Conservation (phyloP, 2,329 filamentous ascomycete genomes). For the Pseudophaeomoniella oleicola region DNA sequence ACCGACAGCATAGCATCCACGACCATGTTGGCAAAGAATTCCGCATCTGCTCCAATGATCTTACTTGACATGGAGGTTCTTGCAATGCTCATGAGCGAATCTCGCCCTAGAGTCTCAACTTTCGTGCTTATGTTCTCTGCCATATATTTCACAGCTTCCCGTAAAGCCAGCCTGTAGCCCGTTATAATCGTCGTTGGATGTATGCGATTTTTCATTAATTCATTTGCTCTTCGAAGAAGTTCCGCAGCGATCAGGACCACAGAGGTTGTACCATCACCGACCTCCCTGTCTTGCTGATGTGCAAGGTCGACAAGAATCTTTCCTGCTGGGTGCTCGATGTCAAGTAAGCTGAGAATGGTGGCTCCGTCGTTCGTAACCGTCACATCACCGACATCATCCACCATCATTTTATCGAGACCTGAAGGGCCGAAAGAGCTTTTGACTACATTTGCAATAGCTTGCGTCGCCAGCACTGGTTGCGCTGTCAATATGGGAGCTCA, state of each 20-base stretch:
- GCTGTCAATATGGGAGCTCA: slow-evolving; percentile 6
- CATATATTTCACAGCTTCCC: slow-evolving; percentile 97
- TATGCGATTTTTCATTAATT: slow-evolving; percentile 99
- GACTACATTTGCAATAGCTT: slow-evolving; percentile 96
- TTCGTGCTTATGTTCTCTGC: slow-evolving; percentile 95
- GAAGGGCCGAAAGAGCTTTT: slow-evolving; percentile 97
- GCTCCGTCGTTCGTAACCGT: slow-evolving; percentile 98
- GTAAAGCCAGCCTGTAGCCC: slow-evolving; percentile 84
- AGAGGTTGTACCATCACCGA: slow-evolving; percentile 94
- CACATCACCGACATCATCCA: slow-evolving; percentile 98
- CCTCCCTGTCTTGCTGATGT: slow-evolving; percentile 97
- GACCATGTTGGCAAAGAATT: slow-evolving; percentile 95
- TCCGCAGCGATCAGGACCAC: slow-evolving; percentile 96
- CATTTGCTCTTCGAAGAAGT: slow-evolving; percentile 83
- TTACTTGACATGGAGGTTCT: slow-evolving; percentile 99
- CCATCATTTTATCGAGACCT: slow-evolving; percentile 99
- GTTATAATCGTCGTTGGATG: slow-evolving; percentile 99
- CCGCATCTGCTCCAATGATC: slow-evolving; percentile 88
- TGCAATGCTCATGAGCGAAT: slow-evolving; percentile 85
- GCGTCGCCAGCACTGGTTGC: slow-evolving; percentile 66
- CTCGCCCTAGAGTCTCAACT: slow-evolving; percentile 78
- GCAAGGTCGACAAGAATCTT: slow-evolving; percentile 97
- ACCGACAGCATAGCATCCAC: slow-evolving; percentile 94
- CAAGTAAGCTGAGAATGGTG: slow-evolving; percentile 85
- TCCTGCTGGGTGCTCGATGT: slow-evolving; percentile 94